Conservation (phyloP, 2,329 filamentous ascomycete species). For the Sporothrix pallida region DNA sequence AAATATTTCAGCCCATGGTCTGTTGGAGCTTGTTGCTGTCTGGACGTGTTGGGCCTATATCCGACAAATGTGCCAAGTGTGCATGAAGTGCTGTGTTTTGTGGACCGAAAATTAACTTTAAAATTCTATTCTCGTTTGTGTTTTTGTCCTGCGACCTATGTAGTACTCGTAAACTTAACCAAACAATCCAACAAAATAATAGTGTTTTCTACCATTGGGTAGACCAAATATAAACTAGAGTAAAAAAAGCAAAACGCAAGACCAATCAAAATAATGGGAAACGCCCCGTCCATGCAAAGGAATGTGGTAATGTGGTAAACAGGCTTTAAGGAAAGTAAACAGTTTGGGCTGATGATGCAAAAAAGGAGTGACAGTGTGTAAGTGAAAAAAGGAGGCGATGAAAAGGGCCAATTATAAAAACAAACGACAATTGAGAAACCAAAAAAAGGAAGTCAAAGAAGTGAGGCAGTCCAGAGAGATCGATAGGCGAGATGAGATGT, state of each 20-base stretch:
- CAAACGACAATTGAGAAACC: background rate
- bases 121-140: slow-evolving; percentile 5
- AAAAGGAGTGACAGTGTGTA: slow-evolving; percentile 23
- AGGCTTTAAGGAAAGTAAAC: slow-evolving; percentile 19
- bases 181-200: background rate
- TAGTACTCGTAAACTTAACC: slow-evolving; percentile 12
- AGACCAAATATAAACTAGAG: background rate
- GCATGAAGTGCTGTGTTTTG: background rate
- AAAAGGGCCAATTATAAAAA: background rate
- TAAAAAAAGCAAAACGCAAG: slow-evolving; percentile 16
- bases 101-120: background rate
- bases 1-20: background rate
- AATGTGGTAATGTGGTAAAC: slow-evolving; percentile 33
- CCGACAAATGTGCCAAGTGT: background rate
- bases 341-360: slow-evolving; percentile 28
- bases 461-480: background rate
- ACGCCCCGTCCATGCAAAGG: slow-evolving; percentile 38
- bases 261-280: slow-evolving; percentile 18
- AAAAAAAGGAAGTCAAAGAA: background rate
- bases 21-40: background rate
- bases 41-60: background rate
- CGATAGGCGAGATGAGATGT: background rate
- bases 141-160: slow-evolving; percentile 24
- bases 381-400: background rate
- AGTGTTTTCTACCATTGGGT: background rate